phyloP scores from a whole-genome alignment of 2,329 filamentous ascomycete genomes.

The Fonsecaea erecta region DNA sequence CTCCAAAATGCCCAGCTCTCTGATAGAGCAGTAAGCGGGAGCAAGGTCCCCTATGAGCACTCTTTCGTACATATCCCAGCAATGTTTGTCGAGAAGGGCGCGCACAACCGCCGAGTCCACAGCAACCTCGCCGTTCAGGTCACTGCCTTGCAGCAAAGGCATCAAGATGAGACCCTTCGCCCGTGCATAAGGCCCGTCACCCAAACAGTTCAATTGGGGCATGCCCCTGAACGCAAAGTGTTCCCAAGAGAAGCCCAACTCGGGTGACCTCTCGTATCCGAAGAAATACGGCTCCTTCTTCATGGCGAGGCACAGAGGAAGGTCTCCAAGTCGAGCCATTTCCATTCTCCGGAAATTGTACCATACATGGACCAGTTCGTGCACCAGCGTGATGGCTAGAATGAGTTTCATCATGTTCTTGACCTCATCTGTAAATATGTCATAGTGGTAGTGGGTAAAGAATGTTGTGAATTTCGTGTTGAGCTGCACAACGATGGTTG shows the following conservation, averaged over 20 bases:
- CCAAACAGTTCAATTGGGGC: neutral
- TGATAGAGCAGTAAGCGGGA: neutral
- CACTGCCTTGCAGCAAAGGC: neutral
- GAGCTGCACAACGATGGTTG: constrained; percentile 9
- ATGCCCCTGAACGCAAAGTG: neutral
- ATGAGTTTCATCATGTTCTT: constrained; percentile 4
- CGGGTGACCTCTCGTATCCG: neutral
- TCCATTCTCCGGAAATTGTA: neutral
- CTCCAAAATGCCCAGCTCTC: neutral
- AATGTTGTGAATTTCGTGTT: constrained; percentile 7
- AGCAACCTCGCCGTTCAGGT: neutral
- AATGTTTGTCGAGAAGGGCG: neutral
- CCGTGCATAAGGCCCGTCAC: neutral
- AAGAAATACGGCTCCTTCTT: constrained; percentile 6
- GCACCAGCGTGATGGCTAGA: constrained; percentile 17
- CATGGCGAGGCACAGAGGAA: neutral
- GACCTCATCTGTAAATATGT: neutral
- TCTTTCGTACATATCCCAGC: neutral
- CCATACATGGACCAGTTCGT: constrained; percentile 15
- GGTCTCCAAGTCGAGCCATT: neutral
- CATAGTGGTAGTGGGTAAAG: constrained; percentile 7
- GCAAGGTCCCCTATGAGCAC: neutral
- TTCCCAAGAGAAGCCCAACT: constrained; percentile 3
- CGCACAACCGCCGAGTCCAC: neutral
- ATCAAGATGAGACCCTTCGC: neutral